Conservation (phyloP, 1,139 yeast genomes). For the Yamadazyma pseudoaaseri region DNA sequence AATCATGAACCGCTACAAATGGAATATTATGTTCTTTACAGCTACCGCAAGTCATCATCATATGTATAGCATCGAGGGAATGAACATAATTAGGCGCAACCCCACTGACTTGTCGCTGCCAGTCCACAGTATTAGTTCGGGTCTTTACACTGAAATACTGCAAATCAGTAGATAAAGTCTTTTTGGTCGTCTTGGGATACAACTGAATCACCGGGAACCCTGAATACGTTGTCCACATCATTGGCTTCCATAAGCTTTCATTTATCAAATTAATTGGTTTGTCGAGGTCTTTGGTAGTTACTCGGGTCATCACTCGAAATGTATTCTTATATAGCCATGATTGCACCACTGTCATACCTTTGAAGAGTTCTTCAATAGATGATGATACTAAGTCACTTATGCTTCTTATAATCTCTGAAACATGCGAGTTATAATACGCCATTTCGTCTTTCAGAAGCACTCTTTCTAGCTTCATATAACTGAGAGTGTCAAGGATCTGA, state of each 20-base stretch:
- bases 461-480: slow-evolving; percentile 10
- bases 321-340: slow-evolving; percentile 37
- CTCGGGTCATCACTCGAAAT: slow-evolving; percentile 27
- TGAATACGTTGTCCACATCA: slow-evolving; percentile 44
- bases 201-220: slow-evolving; percentile 46
- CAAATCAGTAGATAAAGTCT: slow-evolving; percentile 22
- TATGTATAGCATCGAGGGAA: slow-evolving; percentile 42
- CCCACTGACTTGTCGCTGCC: slow-evolving; percentile 34
- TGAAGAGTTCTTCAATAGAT: slow-evolving; percentile 35
- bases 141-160: slow-evolving; percentile 23
- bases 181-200: slow-evolving; percentile 23
- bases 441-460: slow-evolving; percentile 6
- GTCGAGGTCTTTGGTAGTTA: slow-evolving; percentile 15
- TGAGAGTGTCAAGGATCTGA: slow-evolving; percentile 27
- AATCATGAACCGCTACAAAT: slow-evolving; percentile 45
- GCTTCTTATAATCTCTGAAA: slow-evolving; percentile 16
- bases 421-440: slow-evolving; percentile 3
- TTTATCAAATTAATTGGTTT: slow-evolving; percentile 17
- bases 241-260: slow-evolving; percentile 24
- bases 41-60: slow-evolving; percentile 35
- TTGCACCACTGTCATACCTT: slow-evolving; percentile 35
- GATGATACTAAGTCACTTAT: slow-evolving; percentile 27
- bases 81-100: slow-evolving; percentile 49
- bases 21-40: slow-evolving; percentile 20
- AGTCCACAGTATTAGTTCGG: slow-evolving; percentile 24